These are phyloP conservation scores for Colletotrichum sp. DNA, from an alignment of 2,329 filamentous ascomycete species.

Conservation along the genomic window DNA sequence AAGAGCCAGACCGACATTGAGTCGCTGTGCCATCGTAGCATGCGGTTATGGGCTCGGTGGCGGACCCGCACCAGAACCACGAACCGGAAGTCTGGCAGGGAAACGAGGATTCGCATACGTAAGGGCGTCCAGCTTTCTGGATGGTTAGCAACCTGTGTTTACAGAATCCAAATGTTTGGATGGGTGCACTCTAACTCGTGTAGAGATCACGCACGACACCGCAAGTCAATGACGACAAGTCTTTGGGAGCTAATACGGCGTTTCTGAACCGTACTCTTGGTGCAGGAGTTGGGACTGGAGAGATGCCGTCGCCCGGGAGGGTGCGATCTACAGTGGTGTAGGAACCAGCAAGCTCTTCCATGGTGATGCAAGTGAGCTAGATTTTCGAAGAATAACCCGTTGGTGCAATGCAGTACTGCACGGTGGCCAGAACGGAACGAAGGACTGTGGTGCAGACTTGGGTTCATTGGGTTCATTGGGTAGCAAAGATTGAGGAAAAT, in stretches of 20 bases:
- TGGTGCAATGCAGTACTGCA: no score
- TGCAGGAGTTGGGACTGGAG: neutral
- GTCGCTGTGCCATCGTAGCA: neutral
- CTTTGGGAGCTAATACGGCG: neutral
- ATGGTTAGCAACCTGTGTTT: neutral
- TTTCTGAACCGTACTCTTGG: neutral
- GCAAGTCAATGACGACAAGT: neutral
- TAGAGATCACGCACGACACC: neutral
- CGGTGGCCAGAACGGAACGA: neutral
- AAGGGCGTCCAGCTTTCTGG: neutral
- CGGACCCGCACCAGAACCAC: neutral
- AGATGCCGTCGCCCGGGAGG: neutral
- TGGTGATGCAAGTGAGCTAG: neutral
- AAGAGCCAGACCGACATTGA: neutral
- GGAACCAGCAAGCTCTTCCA: neutral
- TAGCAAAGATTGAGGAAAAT: neutral
- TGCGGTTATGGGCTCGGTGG: neutral
- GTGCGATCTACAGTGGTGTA: neutral
- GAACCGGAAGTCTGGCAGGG: neutral
- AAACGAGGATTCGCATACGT: neutral
- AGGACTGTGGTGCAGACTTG: neutral
- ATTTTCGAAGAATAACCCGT: no score
- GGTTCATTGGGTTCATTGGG: neutral
- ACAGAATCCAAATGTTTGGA: neutral
- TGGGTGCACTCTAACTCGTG: fast-evolving